Base-by-base conservation (phyloP, 805 yeast species). In the Ogataea trehalophila region DNA sequence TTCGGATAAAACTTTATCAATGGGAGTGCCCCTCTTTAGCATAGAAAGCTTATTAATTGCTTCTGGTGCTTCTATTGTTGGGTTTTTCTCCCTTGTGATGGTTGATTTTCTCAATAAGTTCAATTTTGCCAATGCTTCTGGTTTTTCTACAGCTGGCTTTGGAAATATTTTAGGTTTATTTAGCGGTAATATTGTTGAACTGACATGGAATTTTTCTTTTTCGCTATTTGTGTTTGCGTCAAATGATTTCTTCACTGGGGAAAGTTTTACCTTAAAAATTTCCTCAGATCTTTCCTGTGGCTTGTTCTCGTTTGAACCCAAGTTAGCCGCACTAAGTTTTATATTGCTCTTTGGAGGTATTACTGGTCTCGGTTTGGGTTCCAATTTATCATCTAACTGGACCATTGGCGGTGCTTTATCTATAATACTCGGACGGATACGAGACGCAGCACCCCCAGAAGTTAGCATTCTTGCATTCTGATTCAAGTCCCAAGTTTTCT, bases 51-150 rank as follows among this genome's bases (percentile, higher is more conserved):
- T 55, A 29, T 46, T 46, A 33, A 66, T 47, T 1, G 69, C 70
- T 42, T 65, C 70, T 4, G 69, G 64, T 13, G 49, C 47, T 20
- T 50, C 44, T 4, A 51, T 37, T 34, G 50, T 42, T 33, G 40
- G 48, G 9, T 26, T 6, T 26, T 26, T 26, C 29, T 47, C 52
- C 9, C 38, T 42, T 2, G 47, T 40, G 4, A 59, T 53, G 15
- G 45, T 51, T 8, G 57, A 42, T 3, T 59, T 50, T 41, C 52
- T 57, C 47, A 58, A 46, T n/a, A 42, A 42, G 22, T 33, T 35
- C 37, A 57, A 37, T 22, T 44, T 46, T 23, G 16, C 31, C 35
- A 53, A 43, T 11, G 57, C 58, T 39, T 55, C 61, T 5, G 54
- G 54, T 37, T 51, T 44, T 15, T 42, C 42, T 26, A 44, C 11